These are phyloP conservation scores for Plasmodium sp. DNA, from an alignment of 169 alveolate species.

Conservation along the genomic window DNA sequence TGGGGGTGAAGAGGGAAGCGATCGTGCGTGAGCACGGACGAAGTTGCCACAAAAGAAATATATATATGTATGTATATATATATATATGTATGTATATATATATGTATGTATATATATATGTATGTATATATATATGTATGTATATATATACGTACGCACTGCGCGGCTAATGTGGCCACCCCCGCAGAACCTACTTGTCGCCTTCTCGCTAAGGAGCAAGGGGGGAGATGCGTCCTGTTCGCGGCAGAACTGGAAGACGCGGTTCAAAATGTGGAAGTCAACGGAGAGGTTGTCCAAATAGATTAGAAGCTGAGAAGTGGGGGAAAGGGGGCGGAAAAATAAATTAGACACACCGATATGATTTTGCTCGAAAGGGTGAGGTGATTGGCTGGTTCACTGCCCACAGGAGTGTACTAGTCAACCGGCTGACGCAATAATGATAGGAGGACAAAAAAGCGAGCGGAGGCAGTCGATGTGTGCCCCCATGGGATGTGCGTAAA, in stretches of 20 bases:
- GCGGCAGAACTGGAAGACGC: neutral
- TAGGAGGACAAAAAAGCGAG: neutral
- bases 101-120: neutral
- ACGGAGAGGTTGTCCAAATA: conserved; percentile 27
- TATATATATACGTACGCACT: neutral
- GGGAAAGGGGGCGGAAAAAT: neutral
- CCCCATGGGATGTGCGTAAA: neutral
- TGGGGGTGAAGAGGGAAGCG: neutral
- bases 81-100: neutral
- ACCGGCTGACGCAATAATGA: neutral
- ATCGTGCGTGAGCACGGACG: neutral
- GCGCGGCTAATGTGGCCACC: neutral
- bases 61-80: neutral
- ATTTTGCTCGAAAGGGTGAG: neutral
- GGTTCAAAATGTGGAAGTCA: conserved; percentile 46
- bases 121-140: neutral
- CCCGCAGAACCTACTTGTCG: neutral
- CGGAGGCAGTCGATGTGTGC: neutral
- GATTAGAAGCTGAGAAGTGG: conserved; percentile 6
- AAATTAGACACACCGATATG: neutral
- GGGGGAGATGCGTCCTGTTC: neutral
- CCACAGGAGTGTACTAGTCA: neutral
- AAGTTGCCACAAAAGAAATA: neutral
- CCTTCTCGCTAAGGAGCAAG: neutral
- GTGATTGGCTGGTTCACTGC: neutral